Evolutionary conservation across 768 basidiomycete genomes (phyloP).

Genomic region (Cantharellus anzutake): DNA sequence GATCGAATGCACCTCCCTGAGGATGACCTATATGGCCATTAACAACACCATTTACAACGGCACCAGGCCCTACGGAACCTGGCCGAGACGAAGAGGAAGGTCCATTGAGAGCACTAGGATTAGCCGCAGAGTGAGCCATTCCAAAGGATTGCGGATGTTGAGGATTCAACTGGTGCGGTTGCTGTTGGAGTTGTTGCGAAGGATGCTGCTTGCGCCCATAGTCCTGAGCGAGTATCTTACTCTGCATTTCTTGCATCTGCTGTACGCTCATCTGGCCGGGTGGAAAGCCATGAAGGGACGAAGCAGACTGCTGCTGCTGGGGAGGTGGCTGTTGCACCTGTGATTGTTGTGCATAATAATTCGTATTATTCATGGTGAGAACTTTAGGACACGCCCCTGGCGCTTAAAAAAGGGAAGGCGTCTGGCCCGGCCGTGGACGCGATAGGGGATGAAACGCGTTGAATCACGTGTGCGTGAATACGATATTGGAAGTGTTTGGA

Average conservation of each 20-base stretch:
- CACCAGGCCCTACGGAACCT: background rate
- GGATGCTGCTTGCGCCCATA: conserved; percentile 9
- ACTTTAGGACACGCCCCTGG: no score
- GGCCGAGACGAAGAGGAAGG: background rate
- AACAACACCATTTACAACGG: background rate
- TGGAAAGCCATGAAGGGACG: conserved; percentile 11
- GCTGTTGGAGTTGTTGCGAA: conserved; percentile 5
- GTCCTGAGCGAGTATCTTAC: conserved; percentile 3
- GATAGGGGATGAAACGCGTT: no score
- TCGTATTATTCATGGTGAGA: background rate
- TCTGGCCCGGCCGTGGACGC: no score
- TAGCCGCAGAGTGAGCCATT: background rate
- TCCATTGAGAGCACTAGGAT: background rate
- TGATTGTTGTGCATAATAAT: conserved; percentile 11
- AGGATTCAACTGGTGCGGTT: conserved; percentile 2
- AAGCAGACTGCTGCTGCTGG: conserved; percentile 11
- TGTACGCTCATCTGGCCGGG: background rate
- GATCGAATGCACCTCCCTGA: no score
- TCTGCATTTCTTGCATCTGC: conserved; percentile 16
- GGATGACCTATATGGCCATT: no score
- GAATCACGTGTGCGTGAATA: no score
- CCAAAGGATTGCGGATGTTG: background rate
- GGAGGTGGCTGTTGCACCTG: conserved; percentile 12
- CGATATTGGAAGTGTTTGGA: no score
- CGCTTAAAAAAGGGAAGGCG: no score